These are phyloP conservation scores for Crucibulum laeve DNA, from an alignment of 768 basidiomycete species.

Conservation along the genomic window DNA sequence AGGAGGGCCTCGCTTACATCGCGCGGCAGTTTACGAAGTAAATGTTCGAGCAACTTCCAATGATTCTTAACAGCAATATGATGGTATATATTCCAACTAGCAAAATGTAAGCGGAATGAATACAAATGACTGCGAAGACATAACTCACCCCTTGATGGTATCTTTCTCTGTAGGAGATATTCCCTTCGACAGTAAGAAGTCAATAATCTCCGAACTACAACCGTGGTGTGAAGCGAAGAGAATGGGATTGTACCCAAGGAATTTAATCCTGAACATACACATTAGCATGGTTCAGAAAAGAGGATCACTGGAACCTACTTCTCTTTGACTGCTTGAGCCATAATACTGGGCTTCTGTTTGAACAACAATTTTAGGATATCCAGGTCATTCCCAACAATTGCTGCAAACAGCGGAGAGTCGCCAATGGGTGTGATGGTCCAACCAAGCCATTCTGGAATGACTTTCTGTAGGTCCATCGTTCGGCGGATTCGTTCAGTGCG, in stretches of 20 bases:
- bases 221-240: constrained; percentile 32
- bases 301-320: constrained; percentile 25
- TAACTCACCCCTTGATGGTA: constrained; percentile 34
- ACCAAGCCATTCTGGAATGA: constrained; percentile 46
- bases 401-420: constrained; percentile 48
- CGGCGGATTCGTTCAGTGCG: constrained; percentile 36
- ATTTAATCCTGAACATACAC: constrained; percentile 33
- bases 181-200: constrained; percentile 45
- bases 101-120: not conserved
- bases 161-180: constrained; percentile 41
- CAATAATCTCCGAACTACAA: constrained; percentile 29
- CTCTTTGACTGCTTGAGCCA: constrained; percentile 35
- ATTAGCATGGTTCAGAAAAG: not conserved
- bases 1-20: constrained; percentile 42
- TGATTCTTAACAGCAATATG: constrained; percentile 27
- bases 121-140: not conserved
- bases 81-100: constrained; percentile 58
- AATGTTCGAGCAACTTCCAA: constrained; percentile 30
- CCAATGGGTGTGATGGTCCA: constrained; percentile 42
- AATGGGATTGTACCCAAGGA: constrained; percentile 39
- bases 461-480: constrained; percentile 30
- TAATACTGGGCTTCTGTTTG: constrained; percentile 33
- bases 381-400: constrained; percentile 30
- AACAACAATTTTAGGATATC: constrained; percentile 42
- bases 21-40: constrained; percentile 46